Evolutionary conservation across 108 stramenopile genomes (phyloP), one percentile per base, ranked within the genome.

Genomic region (Discostella stelligeroides): DNA sequence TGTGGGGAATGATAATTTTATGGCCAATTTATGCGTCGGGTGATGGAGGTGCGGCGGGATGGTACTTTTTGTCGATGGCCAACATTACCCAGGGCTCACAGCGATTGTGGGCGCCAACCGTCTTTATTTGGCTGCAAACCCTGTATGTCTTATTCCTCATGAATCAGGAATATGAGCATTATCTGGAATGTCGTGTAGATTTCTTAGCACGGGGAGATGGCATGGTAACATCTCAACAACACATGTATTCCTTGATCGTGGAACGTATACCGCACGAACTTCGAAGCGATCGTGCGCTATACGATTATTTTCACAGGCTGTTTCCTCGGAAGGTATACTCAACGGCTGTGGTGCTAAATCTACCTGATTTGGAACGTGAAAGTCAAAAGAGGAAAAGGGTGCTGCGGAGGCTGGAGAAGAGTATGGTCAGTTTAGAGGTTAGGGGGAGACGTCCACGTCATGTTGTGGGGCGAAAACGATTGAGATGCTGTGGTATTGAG

Each of bases 261-360:
- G 96, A 97, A 72, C 76, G 88, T 49, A 88, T 97, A 40, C 96
- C 96, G 4, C 66, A 83, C 57, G 89, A 91, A 61, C 75, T 95
- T 7, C 85, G 90, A 62, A 86, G 87, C 64, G 91, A 94, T 49
- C 70, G 77, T 42, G 92, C 90, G 0, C 67, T 97, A 30, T 80
- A 73, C 61, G 91, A 90, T 54, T 97, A 95, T 66, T 97, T 97
- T 67, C 83, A 94, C 25, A 56, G 82, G 14, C 68, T 97, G 17
- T 97, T 95, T 75, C 94, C 94, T 6, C 82, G 87, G 11, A 86
- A 89, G 62, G 83, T 96, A 8, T 88, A 91, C 59, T 71, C 85
- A 37, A 79, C 92, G 10, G 80, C 73, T 24, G 86, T 94, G 7
- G 80, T 92, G 4, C 63, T 94, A 25, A 92, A 96, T 57, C 66